phyloP scores from a whole-genome alignment of 2,329 filamentous ascomycete species.

The Dichotomopilus funicola region DNA sequence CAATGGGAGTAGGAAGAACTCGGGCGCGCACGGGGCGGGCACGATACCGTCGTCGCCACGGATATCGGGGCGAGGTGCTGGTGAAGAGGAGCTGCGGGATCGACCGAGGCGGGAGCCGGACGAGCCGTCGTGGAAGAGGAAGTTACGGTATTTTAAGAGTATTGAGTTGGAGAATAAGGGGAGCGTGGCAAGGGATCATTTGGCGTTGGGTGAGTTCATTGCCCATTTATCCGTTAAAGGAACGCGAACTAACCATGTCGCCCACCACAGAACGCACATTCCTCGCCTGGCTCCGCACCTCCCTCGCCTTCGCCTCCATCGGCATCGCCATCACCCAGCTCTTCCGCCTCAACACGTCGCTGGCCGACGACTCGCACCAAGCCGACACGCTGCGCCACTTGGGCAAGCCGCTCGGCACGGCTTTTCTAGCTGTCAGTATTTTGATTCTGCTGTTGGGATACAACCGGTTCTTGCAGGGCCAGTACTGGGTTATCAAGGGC shows the following conservation, averaged over 20 bases:
- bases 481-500: conserved; percentile 72
- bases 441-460: conserved; percentile 70
- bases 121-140: conserved; percentile 45
- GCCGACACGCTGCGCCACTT: conserved; percentile 50
- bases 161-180: conserved; percentile 82
- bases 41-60: too few species aligned
- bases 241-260: too few species aligned
- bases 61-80: not conserved
- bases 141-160: conserved; percentile 45
- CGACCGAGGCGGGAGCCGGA: conserved; percentile 16
- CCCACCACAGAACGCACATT: conserved; percentile 64
- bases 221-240: too few species aligned
- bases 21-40: too few species aligned
- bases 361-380: conserved; percentile 33
- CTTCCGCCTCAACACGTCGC: conserved; percentile 70
- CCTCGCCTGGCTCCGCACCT: conserved; percentile 78
- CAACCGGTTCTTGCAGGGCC: conserved; percentile 69
- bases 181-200: conserved; percentile 73
- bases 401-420: conserved; percentile 68
- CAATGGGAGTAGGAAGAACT: not conserved
- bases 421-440: conserved; percentile 71
- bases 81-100: not conserved
- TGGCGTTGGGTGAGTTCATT: conserved; percentile 59
- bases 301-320: conserved; percentile 73
- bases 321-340: conserved; percentile 79